Conservation (phyloP, 2,329 filamentous ascomycete species). For the Lecanosticta acicola region DNA sequence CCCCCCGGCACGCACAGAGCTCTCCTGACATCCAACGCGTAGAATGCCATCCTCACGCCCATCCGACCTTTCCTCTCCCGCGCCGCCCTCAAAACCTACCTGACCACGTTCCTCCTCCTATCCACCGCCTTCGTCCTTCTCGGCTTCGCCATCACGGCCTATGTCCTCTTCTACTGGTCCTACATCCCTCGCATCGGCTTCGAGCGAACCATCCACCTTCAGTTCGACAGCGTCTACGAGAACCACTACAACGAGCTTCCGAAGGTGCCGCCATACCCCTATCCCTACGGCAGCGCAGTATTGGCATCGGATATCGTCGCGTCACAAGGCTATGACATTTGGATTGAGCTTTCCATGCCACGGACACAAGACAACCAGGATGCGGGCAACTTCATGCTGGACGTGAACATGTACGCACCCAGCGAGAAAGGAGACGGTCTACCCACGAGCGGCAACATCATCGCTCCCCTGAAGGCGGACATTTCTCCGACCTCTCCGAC, state of each 20-base stretch:
- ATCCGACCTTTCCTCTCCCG: constrained; percentile 54
- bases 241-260: constrained; percentile 3
- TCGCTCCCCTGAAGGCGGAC: constrained; percentile 17
- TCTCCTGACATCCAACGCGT: background rate
- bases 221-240: constrained; percentile 51
- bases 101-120: constrained; percentile 53
- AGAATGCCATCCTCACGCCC: constrained; percentile 44
- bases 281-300: constrained; percentile 49
- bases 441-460: constrained; percentile 1
- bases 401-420: constrained; percentile 58
- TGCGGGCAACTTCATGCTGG: constrained; percentile 92
- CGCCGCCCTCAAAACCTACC: constrained; percentile 58
- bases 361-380: constrained; percentile 69
- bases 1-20: background rate
- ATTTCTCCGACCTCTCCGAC: constrained; percentile 13
- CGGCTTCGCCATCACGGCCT: constrained; percentile 54
- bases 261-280: constrained; percentile 16
- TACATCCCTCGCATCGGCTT: constrained; percentile 64
- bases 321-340: constrained; percentile 79
- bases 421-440: constrained; percentile 25
- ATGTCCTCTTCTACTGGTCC: constrained; percentile 61
- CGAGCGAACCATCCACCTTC: constrained; percentile 57
- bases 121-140: constrained; percentile 52
- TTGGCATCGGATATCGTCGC: constrained; percentile 54
- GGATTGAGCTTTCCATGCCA: constrained; percentile 68